Conservation (phyloP, 352 stramenopile species). For the Phytophthora idaei region DNA sequence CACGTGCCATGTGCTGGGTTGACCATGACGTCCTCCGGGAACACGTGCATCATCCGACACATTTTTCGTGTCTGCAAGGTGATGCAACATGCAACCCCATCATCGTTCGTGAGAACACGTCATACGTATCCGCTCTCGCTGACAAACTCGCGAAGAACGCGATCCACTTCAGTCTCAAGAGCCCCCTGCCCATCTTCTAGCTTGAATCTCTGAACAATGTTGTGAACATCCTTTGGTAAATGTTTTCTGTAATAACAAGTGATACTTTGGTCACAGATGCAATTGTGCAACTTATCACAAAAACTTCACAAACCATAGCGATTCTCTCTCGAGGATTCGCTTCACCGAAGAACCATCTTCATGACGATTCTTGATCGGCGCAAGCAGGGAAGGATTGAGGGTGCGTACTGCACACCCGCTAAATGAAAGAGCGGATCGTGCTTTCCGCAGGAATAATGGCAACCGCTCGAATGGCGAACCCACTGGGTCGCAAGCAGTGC, state of each 20-base stretch:
- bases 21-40: too few species aligned
- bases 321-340: background rate
- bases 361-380: background rate
- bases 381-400: background rate
- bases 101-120: background rate
- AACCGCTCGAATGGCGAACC: too few species aligned
- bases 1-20: too few species aligned
- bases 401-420: too few species aligned
- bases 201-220: background rate
- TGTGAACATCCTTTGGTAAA: background rate
- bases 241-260: background rate
- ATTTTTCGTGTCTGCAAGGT: too few species aligned
- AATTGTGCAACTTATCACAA: background rate
- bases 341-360: background rate
- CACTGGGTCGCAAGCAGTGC: too few species aligned
- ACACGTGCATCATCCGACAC: too few species aligned
- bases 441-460: too few species aligned
- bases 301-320: background rate
- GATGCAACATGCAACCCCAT: too few species aligned
- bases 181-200: background rate
- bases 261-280: background rate
- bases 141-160: background rate
- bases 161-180: background rate
- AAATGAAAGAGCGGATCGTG: too few species aligned
- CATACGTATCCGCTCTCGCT: background rate